phyloP scores from a whole-genome alignment of 129 eudicot genomes.

The Chrysanthemum lavandulifolium region DNA sequence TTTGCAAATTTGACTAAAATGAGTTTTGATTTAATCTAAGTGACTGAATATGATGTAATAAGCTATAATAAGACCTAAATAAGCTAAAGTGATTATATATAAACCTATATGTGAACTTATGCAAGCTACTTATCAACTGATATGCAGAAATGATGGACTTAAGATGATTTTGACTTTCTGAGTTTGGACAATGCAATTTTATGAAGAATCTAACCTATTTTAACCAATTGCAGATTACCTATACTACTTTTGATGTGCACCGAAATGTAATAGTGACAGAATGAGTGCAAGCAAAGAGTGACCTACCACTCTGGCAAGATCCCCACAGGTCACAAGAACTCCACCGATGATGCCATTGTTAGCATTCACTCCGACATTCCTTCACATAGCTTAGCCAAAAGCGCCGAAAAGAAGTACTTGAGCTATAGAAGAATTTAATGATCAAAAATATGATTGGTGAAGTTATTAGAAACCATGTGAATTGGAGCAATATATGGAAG shows the following conservation, averaged over 20 bases:
- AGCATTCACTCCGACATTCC: slow-evolving; percentile 85
- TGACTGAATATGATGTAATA: too few species aligned
- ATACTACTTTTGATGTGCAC: neutral
- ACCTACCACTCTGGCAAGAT: slow-evolving; percentile 97
- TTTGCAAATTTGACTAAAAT: too few species aligned
- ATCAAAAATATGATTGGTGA: slow-evolving; percentile 4
- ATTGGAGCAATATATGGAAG: slow-evolving; percentile 95
- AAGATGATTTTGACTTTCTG: too few species aligned
- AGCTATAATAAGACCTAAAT: too few species aligned
- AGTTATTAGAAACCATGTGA: slow-evolving; percentile 60
- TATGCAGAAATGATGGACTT: too few species aligned
- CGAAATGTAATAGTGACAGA: slow-evolving; percentile 16
- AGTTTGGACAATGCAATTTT: too few species aligned
- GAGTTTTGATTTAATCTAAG: too few species aligned
- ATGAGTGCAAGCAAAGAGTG: slow-evolving; percentile 15
- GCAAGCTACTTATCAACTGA: too few species aligned
- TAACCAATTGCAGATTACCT: too few species aligned
- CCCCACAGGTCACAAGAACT: slow-evolving; percentile 91
- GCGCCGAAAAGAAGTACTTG: slow-evolving; percentile 55
- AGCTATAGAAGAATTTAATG: slow-evolving; percentile 6
- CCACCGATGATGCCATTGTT: slow-evolving; percentile 89
- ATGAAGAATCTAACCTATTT: too few species aligned
- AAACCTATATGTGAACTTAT: too few species aligned
- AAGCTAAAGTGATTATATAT: too few species aligned
- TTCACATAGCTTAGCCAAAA: slow-evolving; percentile 79